A percentile compares a stretch with the other conserved stretches of the same genome.
Evolutionary conservation across 2,329 filamentous ascomycete species (phyloP).

Genomic region (Seiridium unicorne): DNA sequence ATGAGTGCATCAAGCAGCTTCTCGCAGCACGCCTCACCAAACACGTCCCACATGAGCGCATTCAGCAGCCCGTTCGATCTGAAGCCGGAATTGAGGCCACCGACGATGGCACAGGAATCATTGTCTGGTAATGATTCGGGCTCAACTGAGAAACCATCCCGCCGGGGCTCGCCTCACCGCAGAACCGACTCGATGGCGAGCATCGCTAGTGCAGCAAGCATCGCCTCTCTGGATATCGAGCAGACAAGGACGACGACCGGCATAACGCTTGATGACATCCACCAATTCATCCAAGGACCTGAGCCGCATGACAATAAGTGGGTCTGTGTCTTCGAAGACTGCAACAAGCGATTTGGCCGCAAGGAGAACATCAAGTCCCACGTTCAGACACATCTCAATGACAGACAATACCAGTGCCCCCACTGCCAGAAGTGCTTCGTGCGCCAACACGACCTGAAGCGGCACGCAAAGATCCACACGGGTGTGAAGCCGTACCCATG

Average conservation of each 20-base stretch:
- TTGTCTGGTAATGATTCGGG: conserved; percentile 18
- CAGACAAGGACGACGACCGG: conserved; percentile 74
- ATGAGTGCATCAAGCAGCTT: conserved; percentile 42
- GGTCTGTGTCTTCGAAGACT: conserved; percentile 74
- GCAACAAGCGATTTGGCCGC: conserved; percentile 87
- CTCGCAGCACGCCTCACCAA: conserved; percentile 52
- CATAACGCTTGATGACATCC: conserved; percentile 82
- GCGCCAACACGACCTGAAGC: conserved; percentile 93
- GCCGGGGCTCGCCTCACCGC: conserved; percentile 41
- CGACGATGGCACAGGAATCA: conserved; percentile 14
- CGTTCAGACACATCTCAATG: conserved; percentile 95
- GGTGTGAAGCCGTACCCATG: conserved; percentile 95
- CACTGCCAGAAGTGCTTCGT: conserved; percentile 95
- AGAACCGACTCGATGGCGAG: conserved; percentile 61
- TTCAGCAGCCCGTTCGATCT: conserved; percentile 42
- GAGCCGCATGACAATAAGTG: conserved; percentile 75
- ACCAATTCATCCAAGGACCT: conserved; percentile 70
- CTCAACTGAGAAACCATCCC: conserved; percentile 21
- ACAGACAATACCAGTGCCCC: conserved; percentile 92
- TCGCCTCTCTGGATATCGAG: conserved; percentile 62
- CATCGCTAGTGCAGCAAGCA: conserved; percentile 56
- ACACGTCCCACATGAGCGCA: conserved; percentile 45
- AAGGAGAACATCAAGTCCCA: conserved; percentile 99
- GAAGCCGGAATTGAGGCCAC: conserved; percentile 37
- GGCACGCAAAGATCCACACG: conserved; percentile 96